phyloP scores from a whole-genome alignment of 1,284 basidiomycete species.

The Clitocybe nebularis region DNA sequence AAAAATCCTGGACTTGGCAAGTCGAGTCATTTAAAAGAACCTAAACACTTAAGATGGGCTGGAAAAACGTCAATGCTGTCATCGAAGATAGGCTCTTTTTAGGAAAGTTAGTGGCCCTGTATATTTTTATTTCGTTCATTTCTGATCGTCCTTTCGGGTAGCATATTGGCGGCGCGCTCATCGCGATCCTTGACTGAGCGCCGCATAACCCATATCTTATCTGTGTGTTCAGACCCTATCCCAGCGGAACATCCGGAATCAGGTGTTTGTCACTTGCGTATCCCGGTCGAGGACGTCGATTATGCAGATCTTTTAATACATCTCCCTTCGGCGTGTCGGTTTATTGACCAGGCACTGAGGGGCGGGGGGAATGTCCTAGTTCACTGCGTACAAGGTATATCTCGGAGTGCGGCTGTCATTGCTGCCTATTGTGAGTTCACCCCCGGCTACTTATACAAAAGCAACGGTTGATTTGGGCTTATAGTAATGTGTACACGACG shows the following conservation, averaged over 20 bases:
- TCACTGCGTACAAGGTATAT: constrained; percentile 81
- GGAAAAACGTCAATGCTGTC: constrained; percentile 72
- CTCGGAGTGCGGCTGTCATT: constrained; percentile 77
- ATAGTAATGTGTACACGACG: constrained; percentile 72
- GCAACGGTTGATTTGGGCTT: constrained; percentile 1
- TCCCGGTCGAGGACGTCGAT: constrained; percentile 76
- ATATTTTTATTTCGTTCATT: constrained; percentile 16
- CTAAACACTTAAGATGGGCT: constrained; percentile 39
- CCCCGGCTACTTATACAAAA: no score
- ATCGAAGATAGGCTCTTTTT: constrained; percentile 67
- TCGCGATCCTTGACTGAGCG: constrained; percentile 71
- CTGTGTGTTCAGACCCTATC: constrained; percentile 68
- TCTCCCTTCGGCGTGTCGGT: constrained; percentile 72
- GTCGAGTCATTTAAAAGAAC: constrained; percentile 10
- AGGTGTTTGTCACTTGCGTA: constrained; percentile 65
- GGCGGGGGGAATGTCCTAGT: constrained; percentile 75
- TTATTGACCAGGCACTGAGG: constrained; percentile 72
- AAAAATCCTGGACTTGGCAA: constrained; percentile 12
- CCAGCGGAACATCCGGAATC: constrained; percentile 73
- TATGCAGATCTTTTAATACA: constrained; percentile 80
- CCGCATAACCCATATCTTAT: constrained; percentile 73
- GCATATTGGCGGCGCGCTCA: constrained; percentile 67
- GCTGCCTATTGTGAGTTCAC: constrained; percentile 71
- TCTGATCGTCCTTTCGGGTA: constrained; percentile 26
- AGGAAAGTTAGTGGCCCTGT: constrained; percentile 61